Percentiles rank a stretch among this genome's conserved stretches.
Conservation (phyloP, 2,329 filamentous ascomycete genomes). For the Fusarium paranaense region DNA sequence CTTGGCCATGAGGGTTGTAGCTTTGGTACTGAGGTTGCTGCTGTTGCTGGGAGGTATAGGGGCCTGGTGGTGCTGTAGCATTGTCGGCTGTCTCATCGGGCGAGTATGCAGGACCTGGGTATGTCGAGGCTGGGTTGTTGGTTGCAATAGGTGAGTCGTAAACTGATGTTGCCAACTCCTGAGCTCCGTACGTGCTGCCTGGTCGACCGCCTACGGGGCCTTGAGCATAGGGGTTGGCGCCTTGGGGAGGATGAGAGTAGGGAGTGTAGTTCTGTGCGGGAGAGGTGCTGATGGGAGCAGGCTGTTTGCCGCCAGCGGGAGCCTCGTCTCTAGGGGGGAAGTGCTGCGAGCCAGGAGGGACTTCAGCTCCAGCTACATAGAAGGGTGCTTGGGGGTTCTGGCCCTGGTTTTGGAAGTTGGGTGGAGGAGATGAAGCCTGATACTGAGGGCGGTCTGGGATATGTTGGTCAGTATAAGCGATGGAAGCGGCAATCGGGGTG, state of each 20-base stretch:
- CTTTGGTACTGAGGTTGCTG: constrained; percentile 55
- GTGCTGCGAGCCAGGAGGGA: constrained; percentile 59
- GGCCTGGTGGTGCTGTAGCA: constrained; percentile 45
- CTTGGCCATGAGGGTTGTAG: constrained; percentile 53
- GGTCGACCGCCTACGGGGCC: constrained; percentile 63
- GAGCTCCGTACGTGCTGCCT: constrained; percentile 77
- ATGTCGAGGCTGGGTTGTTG: constrained; percentile 60
- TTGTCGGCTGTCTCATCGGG: constrained; percentile 56
- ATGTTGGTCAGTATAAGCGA: constrained; percentile 37
- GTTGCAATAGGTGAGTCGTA: constrained; percentile 79
- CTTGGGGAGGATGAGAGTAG: constrained; percentile 56
- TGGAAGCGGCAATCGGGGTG: neutral
- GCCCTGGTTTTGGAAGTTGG: constrained; percentile 67
- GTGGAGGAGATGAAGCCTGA: constrained; percentile 61
- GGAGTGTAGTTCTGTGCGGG: constrained; percentile 58
- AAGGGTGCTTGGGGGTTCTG: constrained; percentile 68
- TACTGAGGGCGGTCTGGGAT: constrained; percentile 59
- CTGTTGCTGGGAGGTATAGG: constrained; percentile 47
- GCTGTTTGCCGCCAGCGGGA: constrained; percentile 61
- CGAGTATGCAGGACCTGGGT: constrained; percentile 61
- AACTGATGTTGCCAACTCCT: constrained; percentile 81
- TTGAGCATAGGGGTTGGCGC: constrained; percentile 55
- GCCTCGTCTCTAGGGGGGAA: constrained; percentile 66
- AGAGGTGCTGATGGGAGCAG: constrained; percentile 63
- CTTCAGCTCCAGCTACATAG: constrained; percentile 71